These are phyloP conservation scores for Penicillium sp. DNA, from an alignment of 2,329 filamentous ascomycete genomes.

Conservation along the genomic window DNA sequence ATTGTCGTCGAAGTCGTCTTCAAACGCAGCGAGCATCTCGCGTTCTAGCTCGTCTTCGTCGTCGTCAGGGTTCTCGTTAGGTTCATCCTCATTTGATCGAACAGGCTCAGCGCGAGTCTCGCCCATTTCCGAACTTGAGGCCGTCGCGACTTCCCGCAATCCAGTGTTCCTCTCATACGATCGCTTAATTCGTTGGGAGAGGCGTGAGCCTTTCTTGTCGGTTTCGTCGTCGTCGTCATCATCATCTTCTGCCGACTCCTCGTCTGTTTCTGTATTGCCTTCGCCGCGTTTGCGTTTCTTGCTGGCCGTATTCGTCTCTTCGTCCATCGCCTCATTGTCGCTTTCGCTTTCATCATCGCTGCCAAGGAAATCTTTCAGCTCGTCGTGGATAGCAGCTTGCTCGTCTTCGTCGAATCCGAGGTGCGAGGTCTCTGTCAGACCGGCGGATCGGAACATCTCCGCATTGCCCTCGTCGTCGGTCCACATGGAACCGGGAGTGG, in stretches of 20 bases:
- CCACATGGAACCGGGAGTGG: constrained; percentile 50
- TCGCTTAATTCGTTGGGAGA: constrained; percentile 47
- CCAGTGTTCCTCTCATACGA: constrained; percentile 46
- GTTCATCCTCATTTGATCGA: constrained; percentile 24
- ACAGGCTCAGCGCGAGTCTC: background rate
- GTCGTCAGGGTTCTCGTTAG: constrained; percentile 39
- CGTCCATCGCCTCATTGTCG: constrained; percentile 50
- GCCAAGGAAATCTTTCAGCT: constrained; percentile 73
- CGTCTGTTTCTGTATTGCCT: constrained; percentile 27
- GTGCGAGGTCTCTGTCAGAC: constrained; percentile 53
- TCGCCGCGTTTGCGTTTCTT: constrained; percentile 45
- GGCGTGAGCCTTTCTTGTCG: constrained; percentile 44
- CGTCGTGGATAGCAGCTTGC: constrained; percentile 69
- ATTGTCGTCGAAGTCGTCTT: constrained; percentile 46
- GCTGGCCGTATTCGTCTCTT: constrained; percentile 25
- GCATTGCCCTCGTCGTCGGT: constrained; percentile 47
- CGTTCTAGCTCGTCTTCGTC: constrained; percentile 54
- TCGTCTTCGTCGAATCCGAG: constrained; percentile 65
- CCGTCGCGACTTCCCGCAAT: constrained; percentile 42
- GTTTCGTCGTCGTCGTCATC: constrained; percentile 40
- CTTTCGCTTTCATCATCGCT: constrained; percentile 55
- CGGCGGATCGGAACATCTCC: constrained; percentile 56
- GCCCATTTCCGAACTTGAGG: constrained; percentile 20
- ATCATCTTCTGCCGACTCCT: constrained; percentile 27
- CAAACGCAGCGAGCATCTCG: constrained; percentile 65